A percentile compares a stretch with the other conserved stretches of the same genome.
Evolutionary conservation across 169 alveolate species (phyloP).

Genomic region (Eimeria nieschulzi): DNA sequence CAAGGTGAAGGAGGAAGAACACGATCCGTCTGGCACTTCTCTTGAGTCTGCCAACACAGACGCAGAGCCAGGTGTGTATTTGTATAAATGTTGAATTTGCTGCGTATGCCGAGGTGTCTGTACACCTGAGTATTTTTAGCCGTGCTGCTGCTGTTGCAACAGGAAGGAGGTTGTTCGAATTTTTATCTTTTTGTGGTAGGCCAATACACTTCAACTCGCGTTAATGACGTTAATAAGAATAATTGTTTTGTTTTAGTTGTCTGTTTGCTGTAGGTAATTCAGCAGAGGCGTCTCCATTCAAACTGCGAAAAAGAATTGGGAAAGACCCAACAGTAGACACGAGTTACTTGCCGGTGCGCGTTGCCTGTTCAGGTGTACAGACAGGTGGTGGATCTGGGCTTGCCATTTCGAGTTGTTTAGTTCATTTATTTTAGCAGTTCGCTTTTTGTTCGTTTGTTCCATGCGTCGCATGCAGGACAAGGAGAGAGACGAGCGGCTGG

Average conservation of each 20-base stretch:
- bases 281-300: neutral
- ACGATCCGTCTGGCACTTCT: neutral
- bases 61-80: no score
- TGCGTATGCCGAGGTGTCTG: no score
- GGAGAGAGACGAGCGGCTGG: constrained; percentile 59
- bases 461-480: constrained; percentile 35
- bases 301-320: constrained; percentile 41
- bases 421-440: neutral
- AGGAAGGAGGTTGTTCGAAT: neutral
- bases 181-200: neutral
- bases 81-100: no score
- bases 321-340: constrained; percentile 75
- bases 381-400: neutral
- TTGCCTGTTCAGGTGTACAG: neutral
- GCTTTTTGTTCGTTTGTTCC: neutral
- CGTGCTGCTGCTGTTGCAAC: no score
- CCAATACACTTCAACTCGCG: neutral
- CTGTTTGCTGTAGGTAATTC: neutral
- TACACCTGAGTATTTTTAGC: no score
- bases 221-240: neutral
- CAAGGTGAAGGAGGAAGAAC: constrained; percentile 1
- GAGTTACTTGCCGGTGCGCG: constrained; percentile 59
- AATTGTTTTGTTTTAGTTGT: neutral
- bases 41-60: no score
- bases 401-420: no score